A percentile compares a stretch with the other conserved stretches of the same genome.
Evolutionary conservation across 2,329 filamentous ascomycete genomes (phyloP).

Genomic region (Epichloe gansuensis): DNA sequence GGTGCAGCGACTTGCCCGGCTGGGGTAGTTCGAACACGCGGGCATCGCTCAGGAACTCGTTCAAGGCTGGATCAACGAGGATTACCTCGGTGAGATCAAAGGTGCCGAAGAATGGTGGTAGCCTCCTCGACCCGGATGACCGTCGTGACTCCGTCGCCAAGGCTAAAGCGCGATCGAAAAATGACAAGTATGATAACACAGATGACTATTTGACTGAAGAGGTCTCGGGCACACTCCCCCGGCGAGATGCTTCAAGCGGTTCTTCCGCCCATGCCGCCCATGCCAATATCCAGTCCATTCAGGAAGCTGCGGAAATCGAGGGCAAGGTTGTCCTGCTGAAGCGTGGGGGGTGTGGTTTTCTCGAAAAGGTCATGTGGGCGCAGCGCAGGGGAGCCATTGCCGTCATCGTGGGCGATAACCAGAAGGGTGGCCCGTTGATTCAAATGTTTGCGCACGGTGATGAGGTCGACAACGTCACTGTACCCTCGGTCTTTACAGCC

Average conservation of each 20-base stretch:
- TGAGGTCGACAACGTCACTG: conserved; percentile 77
- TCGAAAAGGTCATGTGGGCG: conserved; percentile 96
- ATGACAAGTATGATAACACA: conserved; percentile 54
- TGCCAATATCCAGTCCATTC: conserved; percentile 81
- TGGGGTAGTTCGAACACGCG: conserved; percentile 56
- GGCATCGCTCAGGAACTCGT: conserved; percentile 26
- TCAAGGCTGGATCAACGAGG: conserved; percentile 17
- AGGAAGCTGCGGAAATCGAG: conserved; percentile 82
- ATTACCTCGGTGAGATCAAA: conserved; percentile 8
- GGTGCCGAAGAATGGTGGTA: conserved; percentile 9
- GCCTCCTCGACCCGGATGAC: conserved; percentile 17
- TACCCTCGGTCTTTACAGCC: conserved; percentile 89
- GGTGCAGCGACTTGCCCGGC: conserved; percentile 86
- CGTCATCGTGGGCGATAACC: conserved; percentile 87
- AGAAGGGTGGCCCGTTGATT: conserved; percentile 74
- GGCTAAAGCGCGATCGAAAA: conserved; percentile 4
- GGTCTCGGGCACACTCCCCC: conserved; percentile 19
- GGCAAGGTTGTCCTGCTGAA: conserved; percentile 88
- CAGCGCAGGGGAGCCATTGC: conserved; percentile 81
- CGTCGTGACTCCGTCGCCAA: conserved; percentile 11
- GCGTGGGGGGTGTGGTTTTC: conserved; percentile 91
- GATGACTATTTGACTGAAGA: conserved; percentile 67
- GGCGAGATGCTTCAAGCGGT: conserved; percentile 21
- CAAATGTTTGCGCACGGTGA: conserved; percentile 98
- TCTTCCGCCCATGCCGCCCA: conserved; percentile 60